These are phyloP conservation scores for Darksidea phi DNA, from an alignment of 495 filamentous ascomycete genomes.

Conservation along the genomic window DNA sequence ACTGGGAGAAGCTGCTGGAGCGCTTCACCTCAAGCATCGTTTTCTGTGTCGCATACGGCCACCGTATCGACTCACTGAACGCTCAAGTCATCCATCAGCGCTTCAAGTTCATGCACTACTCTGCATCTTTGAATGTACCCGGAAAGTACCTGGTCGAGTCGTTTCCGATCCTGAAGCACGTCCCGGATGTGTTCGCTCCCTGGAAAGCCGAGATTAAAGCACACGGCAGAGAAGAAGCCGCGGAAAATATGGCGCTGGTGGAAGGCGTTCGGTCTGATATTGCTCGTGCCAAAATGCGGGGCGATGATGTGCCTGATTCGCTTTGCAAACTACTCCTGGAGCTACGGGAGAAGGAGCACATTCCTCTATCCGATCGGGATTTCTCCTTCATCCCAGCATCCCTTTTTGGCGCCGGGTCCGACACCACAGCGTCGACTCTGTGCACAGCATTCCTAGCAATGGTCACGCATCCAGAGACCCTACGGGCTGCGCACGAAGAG, in stretches of 20 bases:
- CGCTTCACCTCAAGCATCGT: constrained; percentile 65
- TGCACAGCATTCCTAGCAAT: constrained; percentile 62
- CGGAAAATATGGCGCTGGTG: constrained; percentile 53
- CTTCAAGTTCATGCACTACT: constrained; percentile 58
- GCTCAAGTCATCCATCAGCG: constrained; percentile 53
- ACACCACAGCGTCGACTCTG: constrained; percentile 62
- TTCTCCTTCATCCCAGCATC: constrained; percentile 61
- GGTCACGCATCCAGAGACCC: constrained; percentile 46
- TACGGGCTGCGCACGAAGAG: constrained; percentile 55
- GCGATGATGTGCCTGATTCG: constrained; percentile 31
- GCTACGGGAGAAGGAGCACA: constrained; percentile 29
- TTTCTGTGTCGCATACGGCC: constrained; percentile 62
- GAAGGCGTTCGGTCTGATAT: constrained; percentile 55
- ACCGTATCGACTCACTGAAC: constrained; percentile 56
- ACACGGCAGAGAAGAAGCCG: constrained; percentile 52
- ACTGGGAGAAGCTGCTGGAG: constrained; percentile 63
- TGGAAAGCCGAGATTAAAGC: constrained; percentile 58
- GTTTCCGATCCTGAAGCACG: constrained; percentile 53
- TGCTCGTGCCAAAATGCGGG: constrained; percentile 44
- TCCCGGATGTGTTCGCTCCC: constrained; percentile 58
- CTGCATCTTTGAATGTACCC: constrained; percentile 60
- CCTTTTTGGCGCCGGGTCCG: constrained; percentile 64
- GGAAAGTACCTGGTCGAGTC: constrained; percentile 59
- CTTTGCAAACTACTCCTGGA: constrained; percentile 27
- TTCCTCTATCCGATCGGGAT: constrained; percentile 51